Conservation (phyloP, 805 yeast species). For the Starmerella sirachaensis region DNA sequence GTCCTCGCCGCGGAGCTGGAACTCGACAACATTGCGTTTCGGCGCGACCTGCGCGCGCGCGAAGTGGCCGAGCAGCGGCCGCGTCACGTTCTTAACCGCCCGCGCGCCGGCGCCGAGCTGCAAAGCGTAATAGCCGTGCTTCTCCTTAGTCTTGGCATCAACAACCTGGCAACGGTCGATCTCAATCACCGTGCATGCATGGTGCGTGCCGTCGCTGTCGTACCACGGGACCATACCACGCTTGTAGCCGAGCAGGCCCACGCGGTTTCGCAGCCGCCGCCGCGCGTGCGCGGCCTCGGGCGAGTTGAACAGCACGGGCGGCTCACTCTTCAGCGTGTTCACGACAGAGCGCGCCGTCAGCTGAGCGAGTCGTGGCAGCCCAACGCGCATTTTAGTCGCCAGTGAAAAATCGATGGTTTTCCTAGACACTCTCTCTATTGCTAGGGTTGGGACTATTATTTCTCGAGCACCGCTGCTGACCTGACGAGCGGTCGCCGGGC, state of each 20-base stretch:
- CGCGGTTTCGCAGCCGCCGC: constrained; percentile 59
- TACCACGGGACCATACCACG: constrained; percentile 75
- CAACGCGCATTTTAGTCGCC: constrained; percentile 16
- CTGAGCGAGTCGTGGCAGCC: constrained; percentile 23
- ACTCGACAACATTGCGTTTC: constrained; percentile 61
- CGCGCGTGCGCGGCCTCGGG: constrained; percentile 59
- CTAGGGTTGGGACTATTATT: too few relatives aligned
- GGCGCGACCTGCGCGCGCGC: constrained; percentile 75
- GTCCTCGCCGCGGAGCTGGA: constrained; percentile 54
- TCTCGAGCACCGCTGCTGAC: too few relatives aligned
- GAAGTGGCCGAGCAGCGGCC: constrained; percentile 62
- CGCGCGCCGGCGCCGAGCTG: constrained; percentile 76
- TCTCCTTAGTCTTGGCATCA: constrained; percentile 52
- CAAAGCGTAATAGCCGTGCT: constrained; percentile 74
- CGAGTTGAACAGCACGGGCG: constrained; percentile 50
- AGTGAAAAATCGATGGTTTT: too few relatives aligned
- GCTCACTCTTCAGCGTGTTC: constrained; percentile 28
- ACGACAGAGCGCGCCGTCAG: constrained; percentile 27
- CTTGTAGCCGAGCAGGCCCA: constrained; percentile 76
- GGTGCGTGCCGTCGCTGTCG: constrained; percentile 55
- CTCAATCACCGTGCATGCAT: constrained; percentile 80
- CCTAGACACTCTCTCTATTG: too few relatives aligned
- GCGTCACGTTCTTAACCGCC: constrained; percentile 47
- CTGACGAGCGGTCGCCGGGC: too few relatives aligned
- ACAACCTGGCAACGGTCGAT: constrained; percentile 81